A percentile compares a stretch with the other conserved stretches of the same genome.
These are phyloP conservation scores for Neurospora discreta DNA, from an alignment of 495 filamentous ascomycete genomes.

Conservation along the genomic window DNA sequence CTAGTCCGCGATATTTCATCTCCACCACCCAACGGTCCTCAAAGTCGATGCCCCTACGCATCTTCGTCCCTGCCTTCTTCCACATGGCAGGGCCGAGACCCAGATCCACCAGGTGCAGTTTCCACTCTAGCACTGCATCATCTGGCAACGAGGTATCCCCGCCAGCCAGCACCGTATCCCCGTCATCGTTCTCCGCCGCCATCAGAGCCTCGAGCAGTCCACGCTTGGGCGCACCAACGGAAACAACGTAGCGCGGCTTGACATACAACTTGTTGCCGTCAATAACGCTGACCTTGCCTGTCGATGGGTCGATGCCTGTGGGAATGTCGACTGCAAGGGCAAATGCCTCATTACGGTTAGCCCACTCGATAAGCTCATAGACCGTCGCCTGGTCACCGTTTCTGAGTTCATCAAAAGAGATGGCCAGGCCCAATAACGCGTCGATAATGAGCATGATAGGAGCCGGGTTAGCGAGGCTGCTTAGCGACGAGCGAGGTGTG, in stretches of 20 bases:
- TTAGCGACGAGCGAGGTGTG: constrained; percentile 23
- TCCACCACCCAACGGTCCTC: constrained; percentile 72
- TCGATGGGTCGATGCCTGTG: constrained; percentile 69
- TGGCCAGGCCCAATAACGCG: constrained; percentile 72
- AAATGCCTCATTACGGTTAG: constrained; percentile 66
- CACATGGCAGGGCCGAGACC: constrained; percentile 72
- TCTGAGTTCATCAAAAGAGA: constrained; percentile 71
- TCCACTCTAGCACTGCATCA: constrained; percentile 44
- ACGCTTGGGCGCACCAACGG: constrained; percentile 72
- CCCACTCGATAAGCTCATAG: constrained; percentile 76
- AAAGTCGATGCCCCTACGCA: constrained; percentile 74
- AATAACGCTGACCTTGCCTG: constrained; percentile 45
- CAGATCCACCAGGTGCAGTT: constrained; percentile 72
- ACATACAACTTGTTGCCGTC: constrained; percentile 66
- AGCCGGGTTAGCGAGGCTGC: constrained; percentile 21
- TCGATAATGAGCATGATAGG: constrained; percentile 76
- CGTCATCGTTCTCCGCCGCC: constrained; percentile 42
- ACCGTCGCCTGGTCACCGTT: constrained; percentile 72
- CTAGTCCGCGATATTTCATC: constrained; percentile 37
- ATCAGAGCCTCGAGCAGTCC: constrained; percentile 65
- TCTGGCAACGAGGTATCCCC: constrained; percentile 15
- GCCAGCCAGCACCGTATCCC: constrained; percentile 22
- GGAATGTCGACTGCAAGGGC: constrained; percentile 81
- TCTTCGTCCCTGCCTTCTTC: constrained; percentile 73
- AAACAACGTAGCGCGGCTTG: constrained; percentile 63